Percentiles rank a stretch among this genome's conserved stretches.
phyloP scores from a whole-genome alignment of 2,329 filamentous ascomycete species.

The Pseudocercospora vitis region DNA sequence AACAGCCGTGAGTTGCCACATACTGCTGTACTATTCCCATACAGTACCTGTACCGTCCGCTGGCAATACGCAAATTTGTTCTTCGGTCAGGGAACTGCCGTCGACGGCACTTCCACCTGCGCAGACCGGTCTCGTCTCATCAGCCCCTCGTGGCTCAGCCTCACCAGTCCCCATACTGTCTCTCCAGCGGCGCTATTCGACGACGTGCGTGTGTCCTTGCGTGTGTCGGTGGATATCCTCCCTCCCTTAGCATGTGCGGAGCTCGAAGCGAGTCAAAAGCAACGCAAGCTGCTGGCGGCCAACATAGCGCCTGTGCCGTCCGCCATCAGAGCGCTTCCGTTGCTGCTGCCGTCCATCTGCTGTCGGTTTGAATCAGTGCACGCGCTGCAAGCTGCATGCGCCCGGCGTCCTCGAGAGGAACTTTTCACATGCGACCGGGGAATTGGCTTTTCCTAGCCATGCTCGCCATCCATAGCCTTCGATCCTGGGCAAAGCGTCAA shows the following conservation, averaged over 20 bases:
- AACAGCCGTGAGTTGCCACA: no score
- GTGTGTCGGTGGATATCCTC: neutral
- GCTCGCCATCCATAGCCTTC: neutral
- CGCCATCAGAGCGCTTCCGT: neutral
- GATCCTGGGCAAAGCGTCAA: neutral
- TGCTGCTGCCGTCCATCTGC: neutral
- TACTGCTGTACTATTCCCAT: no score
- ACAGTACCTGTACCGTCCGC: no score
- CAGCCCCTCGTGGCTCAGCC: neutral
- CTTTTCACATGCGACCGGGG: neutral
- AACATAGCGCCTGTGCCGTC: neutral
- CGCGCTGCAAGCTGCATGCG: neutral
- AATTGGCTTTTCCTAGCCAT: conserved; percentile 1
- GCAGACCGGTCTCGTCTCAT: no score
- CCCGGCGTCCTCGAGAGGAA: neutral
- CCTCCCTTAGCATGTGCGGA: neutral
- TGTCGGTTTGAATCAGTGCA: neutral
- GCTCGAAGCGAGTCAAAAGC: neutral
- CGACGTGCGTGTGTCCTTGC: neutral
- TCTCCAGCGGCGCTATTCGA: neutral
- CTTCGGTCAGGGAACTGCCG: no score
- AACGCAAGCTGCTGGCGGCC: neutral
- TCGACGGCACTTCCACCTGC: no score
- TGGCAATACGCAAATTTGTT: no score
- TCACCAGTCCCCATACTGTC: neutral